These are phyloP conservation scores for Kappamyces sp. DNA, from an alignment of 192 early-diverging fungal species.

Conservation along the genomic window DNA sequence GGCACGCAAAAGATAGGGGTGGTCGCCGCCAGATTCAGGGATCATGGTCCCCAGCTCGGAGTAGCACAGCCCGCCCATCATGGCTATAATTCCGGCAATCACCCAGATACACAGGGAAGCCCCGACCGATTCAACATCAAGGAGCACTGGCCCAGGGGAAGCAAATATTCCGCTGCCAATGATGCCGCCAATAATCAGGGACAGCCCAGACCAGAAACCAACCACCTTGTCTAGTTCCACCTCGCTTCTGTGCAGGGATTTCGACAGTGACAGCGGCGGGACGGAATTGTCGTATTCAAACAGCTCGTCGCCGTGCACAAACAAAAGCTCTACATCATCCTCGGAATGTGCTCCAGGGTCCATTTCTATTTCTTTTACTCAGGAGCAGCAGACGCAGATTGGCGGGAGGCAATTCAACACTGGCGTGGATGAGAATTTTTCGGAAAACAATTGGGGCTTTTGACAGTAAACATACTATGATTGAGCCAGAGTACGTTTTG, in stretches of 20 bases:
- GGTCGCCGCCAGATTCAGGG: constrained; percentile 81
- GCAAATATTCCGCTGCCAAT: constrained; percentile 66
- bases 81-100: constrained; percentile 43
- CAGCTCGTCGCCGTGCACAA: background rate
- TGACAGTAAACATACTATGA: too few species aligned
- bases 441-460: too few species aligned
- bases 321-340: too few species aligned
- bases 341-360: too few species aligned
- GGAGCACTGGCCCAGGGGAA: constrained; percentile 49
- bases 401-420: too few species aligned
- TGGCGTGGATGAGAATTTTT: too few species aligned
- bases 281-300: constrained; percentile 17
- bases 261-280: constrained; percentile 20
- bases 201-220: constrained; percentile 29
- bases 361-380: too few species aligned
- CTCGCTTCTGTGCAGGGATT: constrained; percentile 25
- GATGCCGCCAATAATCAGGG: constrained; percentile 32
- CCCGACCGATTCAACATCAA: constrained; percentile 28
- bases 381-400: too few species aligned
- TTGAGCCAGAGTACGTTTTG: too few species aligned
- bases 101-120: constrained; percentile 35
- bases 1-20: constrained; percentile 75
- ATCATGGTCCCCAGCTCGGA: constrained; percentile 86
- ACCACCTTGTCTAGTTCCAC: constrained; percentile 21
- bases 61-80: constrained; percentile 80